Evolutionary conservation across 495 filamentous ascomycete species (phyloP), one percentile per base, ranked within the genome.

Genomic region (Poronia punctata): DNA sequence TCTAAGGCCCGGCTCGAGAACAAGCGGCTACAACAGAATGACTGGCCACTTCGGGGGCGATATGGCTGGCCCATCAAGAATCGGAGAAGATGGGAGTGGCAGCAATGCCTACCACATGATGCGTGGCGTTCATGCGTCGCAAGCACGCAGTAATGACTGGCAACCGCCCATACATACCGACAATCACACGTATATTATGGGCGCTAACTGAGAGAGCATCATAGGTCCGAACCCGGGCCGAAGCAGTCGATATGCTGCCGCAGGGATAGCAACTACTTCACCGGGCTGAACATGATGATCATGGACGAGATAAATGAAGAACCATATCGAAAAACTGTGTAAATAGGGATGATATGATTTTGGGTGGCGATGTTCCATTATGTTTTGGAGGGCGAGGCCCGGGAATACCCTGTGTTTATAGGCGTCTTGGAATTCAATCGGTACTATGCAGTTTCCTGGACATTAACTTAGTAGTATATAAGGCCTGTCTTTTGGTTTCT

Each of bases 21-120:
- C 24, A 43, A 50, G 25, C 24, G 33, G 18, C 34, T 48, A 19
- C 8, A 7, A 40, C 29, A 53, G 54, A 19, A 35, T 41, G 19
- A 38, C 20, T 32, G 43, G 50, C 7, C 16, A 43, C 14, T 32
- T 36, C 10, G 54, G 49, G 23, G 30, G 47, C 29, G 52, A 53
- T 5, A 46, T 32, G 43, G 28, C 34, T 5, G 19, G n/a, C 27
- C 24, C 24, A 21, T 6, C 27, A 3, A n/a, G n/a, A n/a, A n/a
- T n/a, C n/a, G n/a, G n/a, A n/a, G n/a, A n/a, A n/a, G n/a, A n/a
- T n/a, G 5, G 2, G 7, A 26, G 30, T 27, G 19, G 38, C 7
- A 58, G 38, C 27, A 43, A 28, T 22, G 26, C 26, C 7, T n/a
- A 45, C 32, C 50, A 40, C 25, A 7, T 40, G 43, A 7, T 35